Evolutionary conservation across 352 stramenopile species (phyloP).

Genomic region (Phytophthora multivora): DNA sequence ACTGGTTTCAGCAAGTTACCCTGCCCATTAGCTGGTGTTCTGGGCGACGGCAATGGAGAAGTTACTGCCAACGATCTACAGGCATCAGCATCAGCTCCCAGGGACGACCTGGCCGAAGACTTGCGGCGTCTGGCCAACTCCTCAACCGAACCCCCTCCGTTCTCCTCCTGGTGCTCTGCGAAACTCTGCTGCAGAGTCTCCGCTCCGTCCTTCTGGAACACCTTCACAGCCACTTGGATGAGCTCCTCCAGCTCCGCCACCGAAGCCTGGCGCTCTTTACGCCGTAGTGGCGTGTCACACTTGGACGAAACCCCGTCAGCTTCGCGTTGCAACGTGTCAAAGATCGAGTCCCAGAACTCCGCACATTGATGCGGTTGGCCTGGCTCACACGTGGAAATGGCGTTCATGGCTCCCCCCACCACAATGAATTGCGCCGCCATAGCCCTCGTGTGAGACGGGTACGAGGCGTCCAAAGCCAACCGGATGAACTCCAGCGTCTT

Average conservation of each 20-base stretch:
- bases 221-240: conserved; percentile 77
- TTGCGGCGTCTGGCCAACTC: conserved; percentile 17
- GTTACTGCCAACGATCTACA: background rate
- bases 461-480: conserved; percentile 59
- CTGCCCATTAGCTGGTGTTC: conserved; percentile 17
- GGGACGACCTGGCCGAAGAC: conserved; percentile 42
- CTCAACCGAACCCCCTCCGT: background rate
- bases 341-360: conserved; percentile 75
- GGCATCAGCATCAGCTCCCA: conserved; percentile 22
- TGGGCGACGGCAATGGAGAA: conserved; percentile 35
- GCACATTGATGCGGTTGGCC: conserved; percentile 58
- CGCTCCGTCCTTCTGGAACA: conserved; percentile 72
- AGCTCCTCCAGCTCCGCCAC: conserved; percentile 76
- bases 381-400: conserved; percentile 48
- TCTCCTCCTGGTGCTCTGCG: conserved; percentile 48
- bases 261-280: conserved; percentile 48
- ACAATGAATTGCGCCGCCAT: conserved; percentile 84
- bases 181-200: conserved; percentile 71
- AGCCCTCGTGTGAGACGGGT: conserved; percentile 64
- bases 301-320: conserved; percentile 50
- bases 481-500: conserved; percentile 79
- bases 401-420: conserved; percentile 63
- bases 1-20: conserved; percentile 4
- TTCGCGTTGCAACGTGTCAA: conserved; percentile 66
- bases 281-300: conserved; percentile 40